phyloP scores from a whole-genome alignment of 345 rosid genomes.

The Salix suchowensis region DNA sequence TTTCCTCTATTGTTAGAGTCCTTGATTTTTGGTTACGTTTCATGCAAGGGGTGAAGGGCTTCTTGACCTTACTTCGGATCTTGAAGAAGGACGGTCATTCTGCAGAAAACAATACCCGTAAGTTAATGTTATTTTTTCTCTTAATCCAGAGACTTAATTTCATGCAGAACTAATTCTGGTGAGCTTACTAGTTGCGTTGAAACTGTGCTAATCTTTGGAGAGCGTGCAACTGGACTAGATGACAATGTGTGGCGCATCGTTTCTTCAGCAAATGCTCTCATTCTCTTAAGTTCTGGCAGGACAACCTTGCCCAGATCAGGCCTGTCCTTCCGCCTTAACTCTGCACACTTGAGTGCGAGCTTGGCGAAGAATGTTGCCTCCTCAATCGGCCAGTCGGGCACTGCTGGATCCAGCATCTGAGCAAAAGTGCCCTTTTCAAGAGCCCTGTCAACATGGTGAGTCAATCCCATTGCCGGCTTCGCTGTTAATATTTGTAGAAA shows the following conservation, averaged over 20 bases:
- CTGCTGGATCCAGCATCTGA: slow-evolving; percentile 59
- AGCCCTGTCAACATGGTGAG: slow-evolving; percentile 58
- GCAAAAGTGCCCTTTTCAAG: slow-evolving; percentile 53
- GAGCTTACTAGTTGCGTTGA: neutral
- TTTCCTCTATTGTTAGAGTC: neutral
- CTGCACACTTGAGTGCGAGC: slow-evolving; percentile 64
- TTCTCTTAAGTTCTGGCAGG: slow-evolving; percentile 62
- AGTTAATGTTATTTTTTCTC: neutral
- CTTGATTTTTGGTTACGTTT: neutral
- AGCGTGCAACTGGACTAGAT: neutral
- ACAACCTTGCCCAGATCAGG: slow-evolving; percentile 70
- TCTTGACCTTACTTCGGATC: slow-evolving; percentile 3
- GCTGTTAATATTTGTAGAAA: slow-evolving; percentile 70
- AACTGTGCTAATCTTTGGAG: neutral
- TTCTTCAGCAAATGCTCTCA: slow-evolving; percentile 61
- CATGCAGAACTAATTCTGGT: neutral
- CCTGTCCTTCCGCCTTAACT: slow-evolving; percentile 73
- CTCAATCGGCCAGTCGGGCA: slow-evolving; percentile 73
- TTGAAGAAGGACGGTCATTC: neutral
- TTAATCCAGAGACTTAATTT: neutral
- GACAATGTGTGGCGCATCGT: neutral
- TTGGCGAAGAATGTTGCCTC: slow-evolving; percentile 60
- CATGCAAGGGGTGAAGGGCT: neutral
- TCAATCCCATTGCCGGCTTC: slow-evolving; percentile 74
- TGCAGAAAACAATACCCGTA: neutral